Conservation (phyloP, 164 flowering plant genomes). For the Stephania cephalantha region DNA sequence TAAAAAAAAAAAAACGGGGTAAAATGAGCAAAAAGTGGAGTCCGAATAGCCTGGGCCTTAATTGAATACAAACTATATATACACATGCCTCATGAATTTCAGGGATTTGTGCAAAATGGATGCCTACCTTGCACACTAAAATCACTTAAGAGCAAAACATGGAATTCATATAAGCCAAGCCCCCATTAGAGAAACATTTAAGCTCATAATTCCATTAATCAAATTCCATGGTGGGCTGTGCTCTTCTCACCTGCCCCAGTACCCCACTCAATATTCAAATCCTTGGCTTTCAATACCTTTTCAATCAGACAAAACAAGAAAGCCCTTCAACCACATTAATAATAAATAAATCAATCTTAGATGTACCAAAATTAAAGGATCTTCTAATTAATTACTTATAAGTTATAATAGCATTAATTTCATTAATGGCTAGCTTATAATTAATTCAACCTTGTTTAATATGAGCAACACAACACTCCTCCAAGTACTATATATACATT, state of each 20-base stretch:
- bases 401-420: too few species aligned
- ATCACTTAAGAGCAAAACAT: conserved; percentile 24
- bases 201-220: background rate
- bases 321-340: background rate
- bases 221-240: conserved; percentile 15
- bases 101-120: conserved; percentile 17
- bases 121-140: background rate
- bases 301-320: background rate
- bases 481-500: background rate
- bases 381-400: too few species aligned
- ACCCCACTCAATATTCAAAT: conserved; percentile 10
- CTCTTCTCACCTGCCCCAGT: conserved; percentile 19
- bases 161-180: conserved; percentile 14
- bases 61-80: too few species aligned
- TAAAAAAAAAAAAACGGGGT: too few species aligned
- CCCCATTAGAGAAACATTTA: conserved; percentile 14
- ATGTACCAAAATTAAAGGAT: too few species aligned
- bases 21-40: too few species aligned
- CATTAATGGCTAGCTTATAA: too few species aligned
- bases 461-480: too few species aligned
- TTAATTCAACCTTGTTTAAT: too few species aligned
- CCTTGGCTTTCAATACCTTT: background rate
- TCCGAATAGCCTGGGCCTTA: too few species aligned
- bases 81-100: background rate
- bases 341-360: background rate